phyloP scores from a whole-genome alignment of 163 green algal genomes.

The Coccomyxa subellipsoidea region DNA sequence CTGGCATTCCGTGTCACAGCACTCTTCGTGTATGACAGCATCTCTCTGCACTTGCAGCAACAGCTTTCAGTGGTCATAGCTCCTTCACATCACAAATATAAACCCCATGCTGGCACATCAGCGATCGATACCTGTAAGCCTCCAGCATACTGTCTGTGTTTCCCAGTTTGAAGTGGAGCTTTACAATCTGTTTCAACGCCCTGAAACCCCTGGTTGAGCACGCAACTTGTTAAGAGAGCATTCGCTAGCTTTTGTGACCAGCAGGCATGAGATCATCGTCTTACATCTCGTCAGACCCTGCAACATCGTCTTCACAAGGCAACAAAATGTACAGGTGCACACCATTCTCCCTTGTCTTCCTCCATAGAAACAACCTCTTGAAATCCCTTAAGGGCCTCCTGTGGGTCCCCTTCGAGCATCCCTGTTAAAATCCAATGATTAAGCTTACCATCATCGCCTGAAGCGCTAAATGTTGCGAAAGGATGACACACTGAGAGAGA shows the following conservation, averaged over 20 bases:
- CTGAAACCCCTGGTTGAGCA: conserved; percentile 89
- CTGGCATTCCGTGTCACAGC: conserved; percentile 90
- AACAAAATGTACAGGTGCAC: conserved; percentile 17
- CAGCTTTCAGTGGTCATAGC: not conserved
- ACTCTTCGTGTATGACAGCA: conserved; percentile 79
- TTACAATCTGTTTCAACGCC: conserved; percentile 98
- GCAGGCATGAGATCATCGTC: no score
- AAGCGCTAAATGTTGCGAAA: not conserved
- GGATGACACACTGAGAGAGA: no score
- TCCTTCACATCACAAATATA: not conserved
- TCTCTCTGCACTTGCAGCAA: conserved; percentile 47
- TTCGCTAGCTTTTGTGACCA: not conserved
- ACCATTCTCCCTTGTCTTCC: conserved; percentile 95
- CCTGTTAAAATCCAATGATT: conserved; percentile 56
- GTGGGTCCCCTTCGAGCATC: conserved; percentile 76
- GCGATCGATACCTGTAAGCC: conserved; percentile 74
- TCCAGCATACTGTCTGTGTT: conserved; percentile 82
- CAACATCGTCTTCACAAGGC: no score
- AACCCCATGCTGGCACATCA: not conserved
- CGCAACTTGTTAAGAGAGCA: not conserved
- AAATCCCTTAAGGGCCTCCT: conserved; percentile 89
- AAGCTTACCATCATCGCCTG: not conserved
- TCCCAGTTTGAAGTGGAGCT: conserved; percentile 83
- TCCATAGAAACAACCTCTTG: conserved; percentile 93
- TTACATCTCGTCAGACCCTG: no score